Percentiles rank a stretch among this genome's conserved stretches.
Evolutionary conservation across 768 basidiomycete species (phyloP).

Genomic region (Rhizopogon rudus): DNA sequence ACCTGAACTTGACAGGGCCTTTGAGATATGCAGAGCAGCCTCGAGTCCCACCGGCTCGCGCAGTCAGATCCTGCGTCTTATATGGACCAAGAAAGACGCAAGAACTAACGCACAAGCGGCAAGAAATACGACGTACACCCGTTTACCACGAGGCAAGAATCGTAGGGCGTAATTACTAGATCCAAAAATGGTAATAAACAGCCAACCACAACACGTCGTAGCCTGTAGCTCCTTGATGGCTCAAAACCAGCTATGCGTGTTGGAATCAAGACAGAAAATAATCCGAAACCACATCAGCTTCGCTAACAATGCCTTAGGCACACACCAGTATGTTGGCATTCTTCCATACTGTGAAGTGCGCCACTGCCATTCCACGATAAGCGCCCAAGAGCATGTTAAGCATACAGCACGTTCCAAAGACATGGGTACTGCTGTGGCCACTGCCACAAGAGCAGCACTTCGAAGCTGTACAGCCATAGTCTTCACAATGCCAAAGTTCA

Average conservation of each 20-base stretch:
- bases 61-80: conserved; percentile 18
- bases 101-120: conserved; percentile 1
- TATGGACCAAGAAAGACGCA: conserved; percentile 10
- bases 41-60: conserved; percentile 21
- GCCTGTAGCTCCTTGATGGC: not conserved
- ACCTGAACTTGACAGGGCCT: conserved; percentile 9
- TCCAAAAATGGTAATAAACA: not conserved
- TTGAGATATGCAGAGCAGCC: conserved; percentile 9
- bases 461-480: not conserved
- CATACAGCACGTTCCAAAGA: not conserved
- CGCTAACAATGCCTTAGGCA: not conserved
- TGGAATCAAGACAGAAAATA: not conserved
- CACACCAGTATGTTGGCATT: not conserved
- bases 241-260: not conserved
- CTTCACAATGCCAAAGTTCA: not conserved
- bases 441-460: not conserved
- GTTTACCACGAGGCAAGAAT: not conserved
- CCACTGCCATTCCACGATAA: not conserved
- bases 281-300: not conserved
- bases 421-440: not conserved
- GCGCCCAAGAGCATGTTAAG: not conserved
- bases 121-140: not conserved
- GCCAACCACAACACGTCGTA: not conserved
- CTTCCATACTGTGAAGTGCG: not conserved
- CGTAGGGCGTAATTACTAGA: not conserved